Base-by-base conservation (phyloP, 2,329 filamentous ascomycete species). In the Colletotrichum tropicale region DNA sequence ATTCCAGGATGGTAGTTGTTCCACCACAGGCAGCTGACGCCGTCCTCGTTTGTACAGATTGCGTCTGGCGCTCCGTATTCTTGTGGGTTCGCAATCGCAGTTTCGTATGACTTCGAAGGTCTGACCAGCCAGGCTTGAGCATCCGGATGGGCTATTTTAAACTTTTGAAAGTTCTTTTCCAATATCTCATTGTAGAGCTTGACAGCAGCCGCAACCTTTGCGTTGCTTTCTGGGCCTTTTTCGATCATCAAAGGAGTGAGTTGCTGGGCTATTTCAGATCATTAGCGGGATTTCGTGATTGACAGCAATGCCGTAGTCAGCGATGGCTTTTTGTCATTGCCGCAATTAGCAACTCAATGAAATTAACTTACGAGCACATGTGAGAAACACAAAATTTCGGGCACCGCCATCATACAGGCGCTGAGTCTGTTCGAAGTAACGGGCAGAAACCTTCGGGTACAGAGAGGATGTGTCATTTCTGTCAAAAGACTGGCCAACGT, bases 301-400 rank as follows among this genome's bases (percentile, higher is more conserved):
- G n/a, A 48, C 43, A 48, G 43, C 18, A 13, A 48, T 48, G 6
- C 6, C 43, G 13, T 48, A 48, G n/a, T 21, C 6, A 10, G 43
- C 43, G n/a, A 21, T 21, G 0, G n/a, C 4, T 12, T 48, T 12
- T 48, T 21, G 10, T 13, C 43, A 48, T n/a, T 5, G 10, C n/a
- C 2, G 9, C 5, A 10, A 48, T 13, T 21, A 21, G 10, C 38
- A 48, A 21, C 43, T 48, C 43, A 15, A 26, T 12, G 9, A 36
- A 18, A 38, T 15, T 10, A 18, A 34, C 64, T 66, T 52, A 66
- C 64, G 64, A 24, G 64, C 64, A 30, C 64, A 66, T 67, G 88
- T 91, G 30, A 93, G 77, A 68, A 93, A 86, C 3, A 89, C 84
- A 76, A 93, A 93, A 69, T 91, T 91, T 8, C 91, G 85, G 2